Conservation (phyloP, 805 yeast genomes). For the Limtongia smithiae region DNA sequence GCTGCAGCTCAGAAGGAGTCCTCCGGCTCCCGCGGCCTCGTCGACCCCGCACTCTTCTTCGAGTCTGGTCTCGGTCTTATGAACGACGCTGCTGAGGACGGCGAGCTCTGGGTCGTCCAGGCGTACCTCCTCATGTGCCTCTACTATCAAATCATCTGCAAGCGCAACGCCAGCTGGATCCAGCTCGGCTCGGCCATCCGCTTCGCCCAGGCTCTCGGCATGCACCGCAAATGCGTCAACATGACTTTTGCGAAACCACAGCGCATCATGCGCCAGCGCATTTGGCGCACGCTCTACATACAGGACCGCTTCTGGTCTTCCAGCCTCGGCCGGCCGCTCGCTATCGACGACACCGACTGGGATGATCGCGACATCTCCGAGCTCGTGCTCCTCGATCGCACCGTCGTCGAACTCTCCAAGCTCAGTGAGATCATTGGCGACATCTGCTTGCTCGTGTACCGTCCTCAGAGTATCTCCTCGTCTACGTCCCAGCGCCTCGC, state of each 20-base stretch:
- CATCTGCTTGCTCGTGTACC: conserved; percentile 29
- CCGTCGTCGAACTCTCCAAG: conserved; percentile 26
- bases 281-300: conserved; percentile 31
- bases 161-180: conserved; percentile 45
- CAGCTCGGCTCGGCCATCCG: conserved; percentile 46
- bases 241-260: conserved; percentile 30
- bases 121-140: conserved; percentile 42
- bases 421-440: conserved; percentile 31
- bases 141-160: conserved; percentile 43
- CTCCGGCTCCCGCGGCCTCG: conserved; percentile 2
- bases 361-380: conserved; percentile 29
- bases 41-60: conserved; percentile 38
- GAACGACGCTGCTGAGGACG: conserved; percentile 40
- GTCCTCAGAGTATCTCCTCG: conserved; percentile 31
- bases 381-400: conserved; percentile 22
- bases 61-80: conserved; percentile 40
- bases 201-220: conserved; percentile 45
- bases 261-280: conserved; percentile 26
- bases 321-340: conserved; percentile 28
- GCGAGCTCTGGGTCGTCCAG: conserved; percentile 44
- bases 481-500: conserved; percentile 28
- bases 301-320: conserved; percentile 30
- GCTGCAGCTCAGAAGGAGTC: not conserved
- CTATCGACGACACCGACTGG: conserved; percentile 31
- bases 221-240: conserved; percentile 36